Evolutionary conservation across 2,329 filamentous ascomycete species (phyloP), one percentile per base, ranked within the genome.

Genomic region (Cladosporium sp.): DNA sequence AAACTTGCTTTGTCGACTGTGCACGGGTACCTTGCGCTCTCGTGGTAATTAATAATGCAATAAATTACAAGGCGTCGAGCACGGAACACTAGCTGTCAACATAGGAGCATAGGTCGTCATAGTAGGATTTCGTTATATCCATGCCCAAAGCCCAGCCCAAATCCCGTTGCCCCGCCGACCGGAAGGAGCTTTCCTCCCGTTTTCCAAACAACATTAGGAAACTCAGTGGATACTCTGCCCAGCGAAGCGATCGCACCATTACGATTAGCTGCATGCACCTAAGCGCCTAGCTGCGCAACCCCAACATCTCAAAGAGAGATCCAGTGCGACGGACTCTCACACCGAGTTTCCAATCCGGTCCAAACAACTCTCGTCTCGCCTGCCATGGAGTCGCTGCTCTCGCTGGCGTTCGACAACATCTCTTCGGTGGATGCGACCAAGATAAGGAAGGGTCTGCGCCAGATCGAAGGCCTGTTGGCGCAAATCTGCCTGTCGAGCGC

Each of bases 371-470:
- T 36, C 22, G 20, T 7, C 43, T 30, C 8, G 17, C 50, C 49
- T 39, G 63, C 67, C 69, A 97, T 97, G 94, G 94, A 97, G 79
- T 86, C 89, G 55, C 84, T 97, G 28, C 82, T 97, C 58, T 95
- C 91, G 45, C 86, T 96, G 73, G 92, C 93, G 61, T 97, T 97
- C 76, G 92, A 97, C 79, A 96, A 96, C 76, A 88, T 97, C 65
- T 95, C 92, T 61, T 97, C 92, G 51, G 92, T 92, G 74, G 92
- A 97, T 69, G 87, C 87, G 59, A 82, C 83, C 73, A 96, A 96
- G 78, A 89, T 97, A 71, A 88, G 91, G 67, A 97, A 97, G 78
- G 94, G 93, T 54, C 78, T 97, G 65, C 88, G 91, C 66, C 93
- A 97, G 77, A 91, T 97, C 64, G 93, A 97, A 77, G 92, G 92